Evolutionary conservation across 495 filamentous ascomycete species (phyloP).

Genomic region (Hyaloscypha finlandica): DNA sequence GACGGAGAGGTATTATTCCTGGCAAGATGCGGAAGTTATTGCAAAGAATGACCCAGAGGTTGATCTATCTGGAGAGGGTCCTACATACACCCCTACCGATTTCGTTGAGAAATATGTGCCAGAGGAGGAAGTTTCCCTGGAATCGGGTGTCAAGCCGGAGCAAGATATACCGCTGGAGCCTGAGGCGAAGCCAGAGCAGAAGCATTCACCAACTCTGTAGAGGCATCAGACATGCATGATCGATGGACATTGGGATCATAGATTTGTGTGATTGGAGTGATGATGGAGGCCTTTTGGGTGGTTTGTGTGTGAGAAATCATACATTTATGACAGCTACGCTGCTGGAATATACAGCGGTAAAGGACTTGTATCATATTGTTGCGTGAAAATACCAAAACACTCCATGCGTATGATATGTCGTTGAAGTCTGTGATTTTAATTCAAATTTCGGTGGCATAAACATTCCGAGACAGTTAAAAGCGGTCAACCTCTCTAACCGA

Average conservation of each 20-base stretch:
- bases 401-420: neutral
- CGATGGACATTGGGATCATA: neutral
- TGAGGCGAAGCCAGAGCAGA: conserved; percentile 25
- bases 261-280: neutral
- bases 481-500: conserved; percentile 25
- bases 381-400: neutral
- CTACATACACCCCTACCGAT: conserved; percentile 41
- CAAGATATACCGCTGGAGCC: neutral
- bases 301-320: neutral
- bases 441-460: conserved; percentile 22
- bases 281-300: neutral
- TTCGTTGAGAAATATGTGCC: conserved; percentile 25
- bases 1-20: conserved; percentile 86
- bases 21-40: conserved; percentile 77
- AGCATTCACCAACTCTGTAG: conserved; percentile 15
- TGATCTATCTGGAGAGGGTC: conserved; percentile 51
- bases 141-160: conserved; percentile 5
- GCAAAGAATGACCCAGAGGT: conserved; percentile 69
- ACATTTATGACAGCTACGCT: neutral
- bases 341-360: neutral
- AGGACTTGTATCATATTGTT: neutral
- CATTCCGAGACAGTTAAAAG: conserved; percentile 22
- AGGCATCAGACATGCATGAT: neutral
- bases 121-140: conserved; percentile 13
- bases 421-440: conserved; percentile 5